phyloP scores from a whole-genome alignment of 2,329 filamentous ascomycete genomes.

The Paraphaeosphaeria minitans region DNA sequence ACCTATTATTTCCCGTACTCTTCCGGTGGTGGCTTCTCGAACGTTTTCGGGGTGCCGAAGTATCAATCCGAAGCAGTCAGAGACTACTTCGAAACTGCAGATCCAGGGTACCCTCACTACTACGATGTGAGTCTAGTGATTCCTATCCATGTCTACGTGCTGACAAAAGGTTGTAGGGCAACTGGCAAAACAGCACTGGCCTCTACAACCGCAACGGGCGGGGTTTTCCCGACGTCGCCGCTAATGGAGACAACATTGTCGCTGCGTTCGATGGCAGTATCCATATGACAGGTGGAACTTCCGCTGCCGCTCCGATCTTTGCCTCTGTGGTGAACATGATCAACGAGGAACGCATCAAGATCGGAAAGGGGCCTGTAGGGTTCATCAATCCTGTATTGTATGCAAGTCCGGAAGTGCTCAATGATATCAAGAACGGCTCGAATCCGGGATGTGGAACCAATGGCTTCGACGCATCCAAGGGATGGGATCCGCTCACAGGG shows the following conservation, averaged over 20 bases:
- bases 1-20: neutral
- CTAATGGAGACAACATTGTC: slow-evolving; percentile 57
- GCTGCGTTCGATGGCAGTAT: slow-evolving; percentile 41
- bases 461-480: slow-evolving; percentile 23
- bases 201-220: slow-evolving; percentile 48
- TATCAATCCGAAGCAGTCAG: slow-evolving; percentile 52
- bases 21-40: slow-evolving; percentile 52
- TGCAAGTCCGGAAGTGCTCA: slow-evolving; percentile 46
- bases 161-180: slow-evolving; percentile 17
- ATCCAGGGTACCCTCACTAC: slow-evolving; percentile 17
- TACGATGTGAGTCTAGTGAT: neutral
- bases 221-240: slow-evolving; percentile 64
- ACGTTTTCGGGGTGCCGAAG: slow-evolving; percentile 50
- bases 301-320: slow-evolving; percentile 61
- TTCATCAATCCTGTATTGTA: slow-evolving; percentile 66
- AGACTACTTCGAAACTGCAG: slow-evolving; percentile 44
- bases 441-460: slow-evolving; percentile 37
- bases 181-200: slow-evolving; percentile 46
- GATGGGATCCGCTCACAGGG: slow-evolving; percentile 33
- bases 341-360: slow-evolving; percentile 61
- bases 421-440: slow-evolving; percentile 47
- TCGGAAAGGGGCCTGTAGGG: slow-evolving; percentile 55
- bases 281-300: slow-evolving; percentile 52
- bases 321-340: slow-evolving; percentile 62
- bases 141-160: neutral